These are phyloP conservation scores for Avena atlantica DNA, from an alignment of 176 grass and related monocot genomes.

Conservation along the genomic window DNA sequence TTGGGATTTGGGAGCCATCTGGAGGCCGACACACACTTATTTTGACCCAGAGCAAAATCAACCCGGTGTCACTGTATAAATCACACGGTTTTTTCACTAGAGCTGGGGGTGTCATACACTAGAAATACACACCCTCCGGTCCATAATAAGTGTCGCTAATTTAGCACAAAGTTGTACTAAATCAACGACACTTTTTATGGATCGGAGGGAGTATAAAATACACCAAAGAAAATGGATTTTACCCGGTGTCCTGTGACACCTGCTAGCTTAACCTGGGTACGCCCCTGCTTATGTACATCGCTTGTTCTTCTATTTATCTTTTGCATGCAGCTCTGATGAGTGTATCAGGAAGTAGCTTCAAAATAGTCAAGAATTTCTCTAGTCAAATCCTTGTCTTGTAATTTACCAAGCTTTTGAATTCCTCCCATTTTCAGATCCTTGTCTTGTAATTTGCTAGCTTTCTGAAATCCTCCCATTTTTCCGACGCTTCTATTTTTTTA, in stretches of 20 bases:
- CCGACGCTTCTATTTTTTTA: background rate
- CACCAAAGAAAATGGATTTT: no score
- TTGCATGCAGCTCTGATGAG: background rate
- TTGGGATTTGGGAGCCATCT: background rate
- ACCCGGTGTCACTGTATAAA: no score
- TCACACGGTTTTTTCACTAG: no score
- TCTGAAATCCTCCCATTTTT: background rate
- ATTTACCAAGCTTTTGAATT: background rate
- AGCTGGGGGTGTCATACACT: no score
- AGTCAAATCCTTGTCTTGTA: background rate
- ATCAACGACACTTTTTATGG: no score
- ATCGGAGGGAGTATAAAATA: no score
- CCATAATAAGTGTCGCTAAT: no score
- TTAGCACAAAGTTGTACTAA: no score
- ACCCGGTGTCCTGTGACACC: no score
- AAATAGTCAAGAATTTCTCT: background rate
- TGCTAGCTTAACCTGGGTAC: no score
- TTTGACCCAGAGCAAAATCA: no score
- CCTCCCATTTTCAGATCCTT: background rate
- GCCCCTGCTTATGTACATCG: background rate
- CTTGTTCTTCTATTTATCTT: background rate
- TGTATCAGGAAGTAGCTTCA: background rate
- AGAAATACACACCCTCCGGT: no score
- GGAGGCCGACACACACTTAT: background rate
- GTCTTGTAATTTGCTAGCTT: background rate